Conservation (phyloP, 768 basidiomycete genomes). For the Trametes villosa region DNA sequence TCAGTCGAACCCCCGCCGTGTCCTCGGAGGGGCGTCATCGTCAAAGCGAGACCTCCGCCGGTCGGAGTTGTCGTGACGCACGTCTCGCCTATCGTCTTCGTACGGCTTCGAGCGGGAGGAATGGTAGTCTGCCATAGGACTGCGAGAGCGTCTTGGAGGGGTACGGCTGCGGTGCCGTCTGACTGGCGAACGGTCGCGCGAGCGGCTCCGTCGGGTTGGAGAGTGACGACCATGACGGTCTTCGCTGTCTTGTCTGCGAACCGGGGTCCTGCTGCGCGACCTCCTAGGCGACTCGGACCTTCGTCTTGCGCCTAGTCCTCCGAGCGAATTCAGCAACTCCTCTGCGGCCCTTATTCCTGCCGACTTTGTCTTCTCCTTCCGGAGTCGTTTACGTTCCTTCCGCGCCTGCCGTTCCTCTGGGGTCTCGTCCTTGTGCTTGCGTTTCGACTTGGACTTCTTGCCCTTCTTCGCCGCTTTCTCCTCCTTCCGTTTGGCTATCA, state of each 20-base stretch:
- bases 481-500: constrained; percentile 75
- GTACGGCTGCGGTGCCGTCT: constrained; percentile 14
- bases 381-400: constrained; percentile 76
- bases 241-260: constrained; percentile 10
- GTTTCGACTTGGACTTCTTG: constrained; percentile 70
- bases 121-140: neutral
- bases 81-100: constrained; percentile 5
- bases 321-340: constrained; percentile 59
- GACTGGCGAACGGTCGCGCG: constrained; percentile 16
- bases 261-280: constrained; percentile 24
- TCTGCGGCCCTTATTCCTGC: constrained; percentile 69
- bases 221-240: constrained; percentile 13
- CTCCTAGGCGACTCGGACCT: constrained; percentile 17
- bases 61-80: constrained; percentile 6
- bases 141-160: constrained; percentile 4
- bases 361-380: constrained; percentile 60
- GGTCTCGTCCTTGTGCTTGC: constrained; percentile 74
- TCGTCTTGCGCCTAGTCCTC: constrained; percentile 19
- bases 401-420: constrained; percentile 77
- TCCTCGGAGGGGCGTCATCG: constrained; percentile 12
- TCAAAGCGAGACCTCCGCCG: constrained; percentile 5
- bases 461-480: constrained; percentile 60
- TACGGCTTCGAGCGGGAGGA: constrained; percentile 1
- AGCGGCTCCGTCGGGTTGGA: constrained; percentile 12
- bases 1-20: constrained; percentile 21